Evolutionary conservation across 345 rosid species (phyloP).

Genomic region (Euclidium syriacum): DNA sequence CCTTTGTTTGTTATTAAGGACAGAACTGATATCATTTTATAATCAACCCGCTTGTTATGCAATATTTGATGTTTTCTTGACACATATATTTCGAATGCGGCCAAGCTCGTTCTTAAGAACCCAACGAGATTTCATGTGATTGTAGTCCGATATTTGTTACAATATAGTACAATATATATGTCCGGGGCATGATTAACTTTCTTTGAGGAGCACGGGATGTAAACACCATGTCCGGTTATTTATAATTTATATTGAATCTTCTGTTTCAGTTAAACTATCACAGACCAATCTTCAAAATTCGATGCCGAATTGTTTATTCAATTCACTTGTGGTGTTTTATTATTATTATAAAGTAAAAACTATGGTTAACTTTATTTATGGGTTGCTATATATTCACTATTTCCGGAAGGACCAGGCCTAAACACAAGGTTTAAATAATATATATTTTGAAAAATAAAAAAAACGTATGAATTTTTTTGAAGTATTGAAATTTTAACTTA

Average conservation of each 20-base stretch:
- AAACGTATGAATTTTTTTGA: too few relatives aligned
- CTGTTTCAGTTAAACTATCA: constrained; percentile 8
- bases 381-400: background rate
- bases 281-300: constrained; percentile 26
- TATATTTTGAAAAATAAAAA: too few relatives aligned
- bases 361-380: constrained; percentile 5
- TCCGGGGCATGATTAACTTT: constrained; percentile 8
- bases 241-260: background rate
- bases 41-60: background rate
- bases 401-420: background rate
- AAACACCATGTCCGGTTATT: constrained; percentile 17
- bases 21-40: background rate
- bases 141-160: background rate
- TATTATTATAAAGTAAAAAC: background rate
- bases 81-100: background rate
- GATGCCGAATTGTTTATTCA: constrained; percentile 2
- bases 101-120: background rate
- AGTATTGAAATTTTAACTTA: background rate
- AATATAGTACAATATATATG: background rate
- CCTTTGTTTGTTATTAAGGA: background rate
- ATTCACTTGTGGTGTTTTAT: background rate
- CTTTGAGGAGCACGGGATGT: background rate
- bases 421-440: too few relatives aligned
- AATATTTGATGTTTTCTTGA: background rate
- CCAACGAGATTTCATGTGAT: background rate